Percentiles rank a stretch among this genome's conserved stretches.
phyloP scores from a whole-genome alignment of 768 basidiomycete species.

The Suillus cothurnatus region DNA sequence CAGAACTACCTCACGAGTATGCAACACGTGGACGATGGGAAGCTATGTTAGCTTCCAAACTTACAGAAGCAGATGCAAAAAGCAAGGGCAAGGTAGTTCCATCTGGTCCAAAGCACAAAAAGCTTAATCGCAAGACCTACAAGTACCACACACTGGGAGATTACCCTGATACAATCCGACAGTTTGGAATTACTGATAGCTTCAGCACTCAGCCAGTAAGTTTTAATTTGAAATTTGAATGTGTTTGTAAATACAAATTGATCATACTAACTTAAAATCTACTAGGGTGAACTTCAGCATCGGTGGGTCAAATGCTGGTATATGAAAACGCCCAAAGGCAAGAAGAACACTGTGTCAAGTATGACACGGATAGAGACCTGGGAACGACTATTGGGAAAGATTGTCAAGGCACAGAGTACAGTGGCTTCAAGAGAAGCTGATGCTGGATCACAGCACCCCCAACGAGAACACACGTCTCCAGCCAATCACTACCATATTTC shows the following conservation, averaged over 20 bases:
- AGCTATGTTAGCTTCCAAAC: not conserved
- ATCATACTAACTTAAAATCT: not conserved
- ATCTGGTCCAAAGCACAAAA: not conserved
- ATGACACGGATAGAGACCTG: conserved; percentile 27
- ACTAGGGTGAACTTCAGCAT: conserved; percentile 42
- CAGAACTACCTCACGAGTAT: not conserved
- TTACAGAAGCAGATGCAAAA: not conserved
- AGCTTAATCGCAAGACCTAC: conserved; percentile 12
- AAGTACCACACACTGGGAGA: conserved; percentile 16
- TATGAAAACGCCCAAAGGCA: conserved; percentile 35
- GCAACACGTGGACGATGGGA: not conserved
- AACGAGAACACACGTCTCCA: conserved; percentile 16
- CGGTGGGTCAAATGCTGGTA: conserved; percentile 38
- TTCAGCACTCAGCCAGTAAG: conserved; percentile 35
- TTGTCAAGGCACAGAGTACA: conserved; percentile 5
- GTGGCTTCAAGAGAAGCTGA: conserved; percentile 5
- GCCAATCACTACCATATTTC: conserved; percentile 32
- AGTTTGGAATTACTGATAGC: conserved; percentile 36
- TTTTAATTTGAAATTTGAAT: not conserved
- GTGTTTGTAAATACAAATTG: not conserved
- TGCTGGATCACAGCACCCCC: conserved; percentile 11
- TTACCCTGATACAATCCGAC: conserved; percentile 9
- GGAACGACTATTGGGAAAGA: conserved; percentile 18
- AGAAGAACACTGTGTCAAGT: conserved; percentile 19
- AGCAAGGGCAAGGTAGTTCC: conserved; percentile 12